Evolutionary conservation across 306 rosid species (phyloP), one percentile per base, ranked within the genome.

Genomic region (Quercus wislizeni): DNA sequence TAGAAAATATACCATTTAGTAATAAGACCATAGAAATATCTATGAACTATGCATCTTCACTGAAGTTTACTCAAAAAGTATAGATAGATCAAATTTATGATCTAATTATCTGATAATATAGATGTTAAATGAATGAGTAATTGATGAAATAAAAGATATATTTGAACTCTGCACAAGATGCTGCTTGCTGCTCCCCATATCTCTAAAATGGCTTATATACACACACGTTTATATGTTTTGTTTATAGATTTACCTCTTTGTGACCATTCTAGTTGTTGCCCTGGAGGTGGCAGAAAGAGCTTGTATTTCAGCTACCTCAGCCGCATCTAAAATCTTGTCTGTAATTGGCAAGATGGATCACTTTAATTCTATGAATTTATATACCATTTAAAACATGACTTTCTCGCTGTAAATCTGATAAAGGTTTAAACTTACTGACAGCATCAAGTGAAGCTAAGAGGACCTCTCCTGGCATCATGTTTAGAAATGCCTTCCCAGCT

Each of bases 251-350:
- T 82, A 92, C 97, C 98, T 93, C 58, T 90, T 80, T 55, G 93
- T 69, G 77, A 95, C 93, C 84, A 81, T 63, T 84, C 91, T 90
- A 3, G 92, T 83, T 43, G 97, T 80, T 54, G 96, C 94, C 41
- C 69, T 69, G 59, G 98, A 89, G 51, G 99, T 95, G 54, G 97
- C 98, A 25, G 88, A 68, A 71, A 95, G 61, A 20, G 94, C 84
- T 87, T 95, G 99, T 76, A 88, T 91, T 69, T 95, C 99, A 31
- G 98, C 99, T 21, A 89, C 94, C 86, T 95, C 99, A 75, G 89
- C 96, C 59, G 99, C 99, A 79, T 93, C 99, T 21, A 95, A 81
- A 70, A 93, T 87, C 85, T 88, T 91, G 85, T 95, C 98, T 95
- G 88, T 80, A 71, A 20, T 19, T 56, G 74, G 33, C 78, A 85